Evolutionary conservation across 257 asterid species (phyloP).

Genomic region (Ilex aquifolium): DNA sequence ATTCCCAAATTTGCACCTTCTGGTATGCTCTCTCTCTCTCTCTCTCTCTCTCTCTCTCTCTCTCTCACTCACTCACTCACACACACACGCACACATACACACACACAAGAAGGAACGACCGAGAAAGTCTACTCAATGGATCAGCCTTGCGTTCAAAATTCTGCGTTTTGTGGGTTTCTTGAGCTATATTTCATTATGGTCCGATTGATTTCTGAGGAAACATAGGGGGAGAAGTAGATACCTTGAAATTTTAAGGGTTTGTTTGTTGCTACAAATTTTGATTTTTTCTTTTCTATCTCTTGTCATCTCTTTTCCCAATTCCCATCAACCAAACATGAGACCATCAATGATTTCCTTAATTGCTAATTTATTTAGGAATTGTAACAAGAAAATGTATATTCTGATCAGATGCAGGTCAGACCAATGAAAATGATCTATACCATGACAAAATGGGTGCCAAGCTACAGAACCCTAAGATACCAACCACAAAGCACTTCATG

Average conservation of each 20-base stretch:
- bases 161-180: too few species aligned
- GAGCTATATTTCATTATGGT: too few species aligned
- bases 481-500: constrained; percentile 40
- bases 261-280: too few species aligned
- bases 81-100: too few species aligned
- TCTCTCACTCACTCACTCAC: not conserved
- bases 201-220: too few species aligned
- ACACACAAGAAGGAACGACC: too few species aligned
- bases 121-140: too few species aligned
- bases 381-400: not conserved
- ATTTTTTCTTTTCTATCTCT: not conserved
- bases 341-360: not conserved
- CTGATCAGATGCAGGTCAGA: constrained; percentile 37
- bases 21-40: constrained; percentile 29
- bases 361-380: not conserved
- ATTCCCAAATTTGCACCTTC: constrained; percentile 25
- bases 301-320: not conserved
- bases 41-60: not conserved
- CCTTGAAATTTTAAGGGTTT: too few species aligned
- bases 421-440: constrained; percentile 48
- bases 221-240: too few species aligned
- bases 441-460: constrained; percentile 22
- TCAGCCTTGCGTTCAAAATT: too few species aligned
- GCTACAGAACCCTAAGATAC: constrained; percentile 29
- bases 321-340: too few species aligned